phyloP scores from a whole-genome alignment of 192 early-diverging fungal species.

The Coemansia sp. region DNA sequence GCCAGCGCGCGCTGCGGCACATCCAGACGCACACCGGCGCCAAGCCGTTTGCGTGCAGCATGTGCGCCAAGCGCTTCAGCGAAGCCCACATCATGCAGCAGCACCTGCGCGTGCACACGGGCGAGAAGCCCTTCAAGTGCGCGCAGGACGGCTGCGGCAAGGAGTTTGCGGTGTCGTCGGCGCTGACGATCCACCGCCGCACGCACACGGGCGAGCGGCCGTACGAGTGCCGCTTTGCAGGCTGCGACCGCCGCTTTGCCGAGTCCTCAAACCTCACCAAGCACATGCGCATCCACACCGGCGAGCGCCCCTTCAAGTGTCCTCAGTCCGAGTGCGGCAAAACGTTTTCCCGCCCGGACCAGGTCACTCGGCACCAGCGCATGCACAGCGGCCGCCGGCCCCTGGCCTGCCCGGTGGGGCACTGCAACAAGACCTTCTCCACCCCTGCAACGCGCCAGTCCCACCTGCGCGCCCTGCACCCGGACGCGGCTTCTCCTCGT shows the following conservation, averaged over 20 bases:
- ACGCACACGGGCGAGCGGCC: conserved; percentile 73
- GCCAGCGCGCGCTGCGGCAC: conserved; percentile 73
- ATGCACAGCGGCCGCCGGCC: conserved; percentile 42
- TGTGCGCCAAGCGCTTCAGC: conserved; percentile 77
- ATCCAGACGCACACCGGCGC: conserved; percentile 83
- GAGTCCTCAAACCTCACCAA: conserved; percentile 65
- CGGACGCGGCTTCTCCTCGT: conserved; percentile 1
- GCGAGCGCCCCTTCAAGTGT: conserved; percentile 72
- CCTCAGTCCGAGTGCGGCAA: conserved; percentile 65
- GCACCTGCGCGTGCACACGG: conserved; percentile 75
- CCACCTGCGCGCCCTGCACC: conserved; percentile 40
- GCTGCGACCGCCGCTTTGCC: conserved; percentile 48
- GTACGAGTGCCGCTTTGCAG: conserved; percentile 57
- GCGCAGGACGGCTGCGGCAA: conserved; percentile 61
- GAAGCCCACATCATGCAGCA: conserved; percentile 77
- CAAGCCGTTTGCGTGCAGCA: conserved; percentile 74
- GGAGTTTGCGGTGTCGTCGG: conserved; percentile 65
- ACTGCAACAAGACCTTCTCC: conserved; percentile 37
- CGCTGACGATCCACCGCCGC: conserved; percentile 67
- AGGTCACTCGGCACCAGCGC: conserved; percentile 63
- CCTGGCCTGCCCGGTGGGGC: conserved; percentile 32
- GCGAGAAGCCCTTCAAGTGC: conserved; percentile 72
- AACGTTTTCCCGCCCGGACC: conserved; percentile 71
- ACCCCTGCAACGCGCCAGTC: conserved; percentile 32
- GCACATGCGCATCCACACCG: conserved; percentile 74